Percentiles rank a stretch among this genome's conserved stretches.
Conservation (phyloP, 2,329 filamentous ascomycete species). For the Monosporascus sp. region DNA sequence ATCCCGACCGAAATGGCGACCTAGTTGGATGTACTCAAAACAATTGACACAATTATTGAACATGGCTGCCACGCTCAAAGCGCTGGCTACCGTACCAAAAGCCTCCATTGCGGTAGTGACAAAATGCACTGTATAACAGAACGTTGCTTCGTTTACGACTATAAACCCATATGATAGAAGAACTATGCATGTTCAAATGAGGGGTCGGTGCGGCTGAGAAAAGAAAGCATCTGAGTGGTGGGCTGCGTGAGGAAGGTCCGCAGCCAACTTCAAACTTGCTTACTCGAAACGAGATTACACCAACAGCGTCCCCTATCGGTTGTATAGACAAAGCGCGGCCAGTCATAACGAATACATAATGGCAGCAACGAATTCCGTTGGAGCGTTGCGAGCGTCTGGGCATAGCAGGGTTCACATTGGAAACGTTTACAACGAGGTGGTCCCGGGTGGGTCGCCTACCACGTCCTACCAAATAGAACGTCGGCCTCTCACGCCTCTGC, state of each 20-base stretch:
- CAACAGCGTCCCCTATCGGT: background rate
- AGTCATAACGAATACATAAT: background rate
- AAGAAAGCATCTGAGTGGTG: slow-evolving; percentile 1
- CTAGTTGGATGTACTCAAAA: slow-evolving; percentile 35
- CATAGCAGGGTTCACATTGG: background rate
- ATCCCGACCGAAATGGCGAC: slow-evolving; percentile 26
- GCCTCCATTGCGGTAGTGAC: slow-evolving; percentile 14
- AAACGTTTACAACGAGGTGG: background rate
- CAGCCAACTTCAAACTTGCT: background rate
- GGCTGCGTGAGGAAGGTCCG: background rate
- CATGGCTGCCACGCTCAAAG: slow-evolving; percentile 26
- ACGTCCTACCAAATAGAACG: background rate
- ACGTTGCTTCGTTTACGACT: background rate
- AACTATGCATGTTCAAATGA: background rate
- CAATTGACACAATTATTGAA: slow-evolving; percentile 34
- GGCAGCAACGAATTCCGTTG: background rate
- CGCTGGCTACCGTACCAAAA: slow-evolving; percentile 21
- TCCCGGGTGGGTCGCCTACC: background rate
- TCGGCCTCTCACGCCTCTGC: background rate
- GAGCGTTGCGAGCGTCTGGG: background rate
- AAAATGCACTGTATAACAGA: background rate
- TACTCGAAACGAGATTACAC: background rate
- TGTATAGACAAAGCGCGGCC: background rate
- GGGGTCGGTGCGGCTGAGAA: slow-evolving; percentile 1
- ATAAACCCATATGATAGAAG: background rate